Conservation (phyloP, 2,329 filamentous ascomycete species). For the Penicillium sp. region DNA sequence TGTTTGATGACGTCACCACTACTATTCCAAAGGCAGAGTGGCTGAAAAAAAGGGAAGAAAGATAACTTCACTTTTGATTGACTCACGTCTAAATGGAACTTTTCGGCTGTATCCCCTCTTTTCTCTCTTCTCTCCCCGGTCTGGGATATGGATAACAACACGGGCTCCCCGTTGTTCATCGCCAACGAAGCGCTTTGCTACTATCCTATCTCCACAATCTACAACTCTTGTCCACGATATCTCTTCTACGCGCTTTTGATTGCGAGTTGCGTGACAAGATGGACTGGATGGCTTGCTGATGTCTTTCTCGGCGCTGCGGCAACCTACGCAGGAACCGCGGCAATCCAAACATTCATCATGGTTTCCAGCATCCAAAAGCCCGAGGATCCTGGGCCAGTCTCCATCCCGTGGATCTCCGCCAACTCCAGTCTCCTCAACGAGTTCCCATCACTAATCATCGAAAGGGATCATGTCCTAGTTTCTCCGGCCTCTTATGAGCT, state of each 20-base stretch:
- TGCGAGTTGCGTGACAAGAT: constrained; percentile 29
- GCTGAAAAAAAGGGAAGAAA: not conserved
- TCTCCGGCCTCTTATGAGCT: constrained; percentile 33
- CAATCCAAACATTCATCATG: constrained; percentile 35
- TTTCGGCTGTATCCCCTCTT: not conserved
- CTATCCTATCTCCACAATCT: constrained; percentile 37
- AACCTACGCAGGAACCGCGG: constrained; percentile 34
- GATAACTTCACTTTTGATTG: not conserved
- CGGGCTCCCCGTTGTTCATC: constrained; percentile 23
- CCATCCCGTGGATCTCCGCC: constrained; percentile 23
- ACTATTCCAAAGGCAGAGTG: not conserved
- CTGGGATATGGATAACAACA: not conserved
- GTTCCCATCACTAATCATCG: constrained; percentile 27
- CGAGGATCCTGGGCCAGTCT: constrained; percentile 15
- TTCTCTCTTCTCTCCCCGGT: too few relatives aligned
- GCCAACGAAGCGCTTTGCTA: constrained; percentile 32
- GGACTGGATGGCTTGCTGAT: constrained; percentile 34
- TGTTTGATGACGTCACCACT: not conserved
- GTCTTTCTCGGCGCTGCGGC: constrained; percentile 36
- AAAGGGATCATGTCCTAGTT: constrained; percentile 18
- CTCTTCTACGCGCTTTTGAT: constrained; percentile 35
- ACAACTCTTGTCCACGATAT: constrained; percentile 35
- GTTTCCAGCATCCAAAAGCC: constrained; percentile 19
- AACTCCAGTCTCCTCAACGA: constrained; percentile 14
- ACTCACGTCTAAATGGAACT: not conserved